These are phyloP conservation scores for Ophiostoma sp. DNA, from an alignment of 2,329 filamentous ascomycete genomes.

Conservation along the genomic window DNA sequence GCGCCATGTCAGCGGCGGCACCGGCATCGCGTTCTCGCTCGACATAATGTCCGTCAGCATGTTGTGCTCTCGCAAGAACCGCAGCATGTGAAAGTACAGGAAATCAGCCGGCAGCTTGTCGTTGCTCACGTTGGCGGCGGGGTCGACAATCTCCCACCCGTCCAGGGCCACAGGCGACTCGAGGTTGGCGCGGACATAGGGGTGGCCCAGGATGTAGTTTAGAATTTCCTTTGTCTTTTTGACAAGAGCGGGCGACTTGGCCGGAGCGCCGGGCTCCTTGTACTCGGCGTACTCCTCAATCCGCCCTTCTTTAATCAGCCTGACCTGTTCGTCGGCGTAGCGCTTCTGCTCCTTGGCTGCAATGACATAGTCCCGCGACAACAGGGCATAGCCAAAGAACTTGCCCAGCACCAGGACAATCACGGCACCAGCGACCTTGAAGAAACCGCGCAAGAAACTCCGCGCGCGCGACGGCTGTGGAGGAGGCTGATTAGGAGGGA, in stretches of 20 bases:
- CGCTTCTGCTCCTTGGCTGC: background rate
- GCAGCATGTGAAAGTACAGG: constrained; percentile 82
- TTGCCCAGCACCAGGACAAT: background rate
- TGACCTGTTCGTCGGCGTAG: constrained; percentile 8
- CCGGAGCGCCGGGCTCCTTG: background rate
- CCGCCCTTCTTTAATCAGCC: background rate
- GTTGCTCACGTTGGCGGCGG: background rate
- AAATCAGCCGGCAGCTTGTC: constrained; percentile 60
- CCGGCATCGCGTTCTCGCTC: constrained; percentile 68
- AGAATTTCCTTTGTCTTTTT: constrained; percentile 9
- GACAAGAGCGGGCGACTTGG: background rate
- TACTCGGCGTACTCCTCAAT: constrained; percentile 5
- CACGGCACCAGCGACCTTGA: background rate
- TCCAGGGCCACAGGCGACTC: background rate
- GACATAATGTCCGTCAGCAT: constrained; percentile 76
- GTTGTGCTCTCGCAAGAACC: constrained; percentile 62
- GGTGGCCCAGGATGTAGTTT: constrained; percentile 5
- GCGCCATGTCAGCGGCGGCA: constrained; percentile 74
- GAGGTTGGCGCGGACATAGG: background rate
- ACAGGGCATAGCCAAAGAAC: background rate
- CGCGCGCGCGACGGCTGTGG: background rate
- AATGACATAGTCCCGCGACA: background rate
- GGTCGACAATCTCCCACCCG: constrained; percentile 1
- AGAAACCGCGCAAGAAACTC: background rate
- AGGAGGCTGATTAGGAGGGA: background rate